A percentile compares a stretch with the other conserved stretches of the same genome.
Evolutionary conservation across 108 stramenopile genomes (phyloP).

Genomic region (Nitzschia sp.): DNA sequence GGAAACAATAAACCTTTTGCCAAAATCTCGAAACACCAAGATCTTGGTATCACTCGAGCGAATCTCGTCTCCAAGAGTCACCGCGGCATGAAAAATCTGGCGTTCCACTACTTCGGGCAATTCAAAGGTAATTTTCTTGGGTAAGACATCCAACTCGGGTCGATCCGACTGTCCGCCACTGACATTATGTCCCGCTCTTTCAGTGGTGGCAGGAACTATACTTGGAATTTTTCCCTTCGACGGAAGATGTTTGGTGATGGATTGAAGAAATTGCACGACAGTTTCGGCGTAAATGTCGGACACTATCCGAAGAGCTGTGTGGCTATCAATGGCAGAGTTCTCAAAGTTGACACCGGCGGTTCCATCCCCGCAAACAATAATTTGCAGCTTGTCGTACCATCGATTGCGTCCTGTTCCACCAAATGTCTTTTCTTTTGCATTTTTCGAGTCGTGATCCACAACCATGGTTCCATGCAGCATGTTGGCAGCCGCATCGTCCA

Average conservation of each 20-base stretch:
- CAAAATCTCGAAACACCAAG: constrained; percentile 74
- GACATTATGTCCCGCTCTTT: constrained; percentile 41
- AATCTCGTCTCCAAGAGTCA: constrained; percentile 77
- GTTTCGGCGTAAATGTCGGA: constrained; percentile 89
- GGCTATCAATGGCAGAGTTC: constrained; percentile 88
- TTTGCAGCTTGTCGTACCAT: constrained; percentile 90
- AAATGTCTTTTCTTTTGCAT: background rate
- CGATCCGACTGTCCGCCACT: constrained; percentile 23
- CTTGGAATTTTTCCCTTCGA: constrained; percentile 47
- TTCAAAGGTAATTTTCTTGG: constrained; percentile 81
- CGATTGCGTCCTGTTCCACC: constrained; percentile 78
- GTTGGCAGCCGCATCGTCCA: constrained; percentile 79
- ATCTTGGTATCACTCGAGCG: constrained; percentile 65
- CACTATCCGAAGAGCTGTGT: constrained; percentile 84
- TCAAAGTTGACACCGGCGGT: constrained; percentile 80
- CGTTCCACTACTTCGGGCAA: constrained; percentile 55
- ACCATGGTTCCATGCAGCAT: constrained; percentile 78
- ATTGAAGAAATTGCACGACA: constrained; percentile 79
- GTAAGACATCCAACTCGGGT: constrained; percentile 52
- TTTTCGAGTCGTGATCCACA: background rate
- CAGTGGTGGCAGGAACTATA: constrained; percentile 64
- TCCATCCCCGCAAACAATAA: constrained; percentile 58
- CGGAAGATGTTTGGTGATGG: constrained; percentile 79
- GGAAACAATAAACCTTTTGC: constrained; percentile 70
- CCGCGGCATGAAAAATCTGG: constrained; percentile 77